A percentile compares a stretch with the other conserved stretches of the same genome.
Evolutionary conservation across 2,329 filamentous ascomycete genomes (phyloP).

Genomic region (Beauveria bassiana): DNA sequence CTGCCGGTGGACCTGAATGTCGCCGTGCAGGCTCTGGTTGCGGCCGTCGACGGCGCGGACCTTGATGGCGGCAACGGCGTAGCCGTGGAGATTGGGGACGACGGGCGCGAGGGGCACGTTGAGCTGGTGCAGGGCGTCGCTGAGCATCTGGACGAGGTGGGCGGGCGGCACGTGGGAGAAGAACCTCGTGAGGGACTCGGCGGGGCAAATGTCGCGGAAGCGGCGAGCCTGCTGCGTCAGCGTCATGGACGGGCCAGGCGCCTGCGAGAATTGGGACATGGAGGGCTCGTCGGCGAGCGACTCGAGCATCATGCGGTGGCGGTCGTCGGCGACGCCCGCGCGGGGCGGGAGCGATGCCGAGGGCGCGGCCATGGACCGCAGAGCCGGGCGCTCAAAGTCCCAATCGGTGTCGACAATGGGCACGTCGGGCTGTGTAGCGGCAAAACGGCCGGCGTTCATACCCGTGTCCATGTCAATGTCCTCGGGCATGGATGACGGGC

Average conservation of each 20-base stretch:
- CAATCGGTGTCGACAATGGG: slow-evolving; percentile 67
- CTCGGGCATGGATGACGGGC: slow-evolving; percentile 30
- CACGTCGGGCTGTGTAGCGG: slow-evolving; percentile 80
- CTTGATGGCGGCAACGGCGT: slow-evolving; percentile 56
- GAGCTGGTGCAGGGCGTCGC: slow-evolving; percentile 74
- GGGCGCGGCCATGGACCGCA: slow-evolving; percentile 42
- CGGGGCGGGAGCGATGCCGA: slow-evolving; percentile 27
- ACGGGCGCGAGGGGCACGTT: slow-evolving; percentile 64
- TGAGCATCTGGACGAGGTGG: slow-evolving; percentile 71
- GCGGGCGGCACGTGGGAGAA: slow-evolving; percentile 72
- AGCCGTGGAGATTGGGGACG: slow-evolving; percentile 39
- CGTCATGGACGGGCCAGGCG: slow-evolving; percentile 69
- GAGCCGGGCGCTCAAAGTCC: slow-evolving; percentile 75
- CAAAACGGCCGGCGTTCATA: slow-evolving; percentile 43
- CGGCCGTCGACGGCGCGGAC: slow-evolving; percentile 68
- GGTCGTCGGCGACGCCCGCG: slow-evolving; percentile 21
- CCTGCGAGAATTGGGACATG: slow-evolving; percentile 76
- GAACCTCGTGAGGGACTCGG: slow-evolving; percentile 83
- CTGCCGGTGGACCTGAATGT: slow-evolving; percentile 64
- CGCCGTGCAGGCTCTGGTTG: slow-evolving; percentile 64
- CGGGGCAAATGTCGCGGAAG: slow-evolving; percentile 86
- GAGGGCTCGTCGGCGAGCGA: slow-evolving; percentile 78
- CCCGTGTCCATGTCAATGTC: slow-evolving; percentile 63
- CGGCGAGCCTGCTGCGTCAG: slow-evolving; percentile 82
- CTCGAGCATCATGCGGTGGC: slow-evolving; percentile 42